These are phyloP conservation scores for Apostasia ramifera DNA, from an alignment of 106 monocot species.

Conservation along the genomic window DNA sequence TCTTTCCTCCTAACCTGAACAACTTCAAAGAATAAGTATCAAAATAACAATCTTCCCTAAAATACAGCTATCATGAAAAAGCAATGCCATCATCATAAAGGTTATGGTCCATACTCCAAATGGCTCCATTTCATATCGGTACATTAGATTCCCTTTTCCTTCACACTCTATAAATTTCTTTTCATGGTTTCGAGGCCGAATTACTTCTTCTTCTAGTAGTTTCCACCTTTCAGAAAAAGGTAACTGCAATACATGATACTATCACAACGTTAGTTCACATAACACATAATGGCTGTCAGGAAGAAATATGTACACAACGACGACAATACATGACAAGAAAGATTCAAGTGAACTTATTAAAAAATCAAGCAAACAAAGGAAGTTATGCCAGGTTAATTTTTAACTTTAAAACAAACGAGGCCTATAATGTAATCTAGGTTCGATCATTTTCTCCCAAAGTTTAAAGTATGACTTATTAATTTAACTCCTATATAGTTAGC, in stretches of 20 bases:
- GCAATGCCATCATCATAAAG: background rate
- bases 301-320: too few species aligned
- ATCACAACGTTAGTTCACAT: background rate
- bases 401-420: too few species aligned
- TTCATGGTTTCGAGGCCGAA: conserved; percentile 74
- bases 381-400: too few species aligned
- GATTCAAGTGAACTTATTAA: too few species aligned
- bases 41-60: too few species aligned
- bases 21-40: conserved; percentile 1
- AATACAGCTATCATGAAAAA: conserved; percentile 1
- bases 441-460: too few species aligned
- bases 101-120: conserved; percentile 51
- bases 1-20: conserved; percentile 89
- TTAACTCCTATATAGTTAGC: too few species aligned
- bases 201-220: conserved; percentile 86
- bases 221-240: conserved; percentile 99
- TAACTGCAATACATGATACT: conserved; percentile 31
- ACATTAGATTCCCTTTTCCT: conserved; percentile 44
- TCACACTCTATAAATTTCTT: conserved; percentile 50
- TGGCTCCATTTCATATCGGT: conserved; percentile 94
- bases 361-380: too few species aligned
- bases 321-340: too few species aligned
- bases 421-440: too few species aligned
- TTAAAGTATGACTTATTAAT: too few species aligned
- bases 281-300: too few species aligned